Evolutionary conservation across 192 early-diverging fungal genomes (phyloP).

Genomic region (Pilobolus umbonatus): DNA sequence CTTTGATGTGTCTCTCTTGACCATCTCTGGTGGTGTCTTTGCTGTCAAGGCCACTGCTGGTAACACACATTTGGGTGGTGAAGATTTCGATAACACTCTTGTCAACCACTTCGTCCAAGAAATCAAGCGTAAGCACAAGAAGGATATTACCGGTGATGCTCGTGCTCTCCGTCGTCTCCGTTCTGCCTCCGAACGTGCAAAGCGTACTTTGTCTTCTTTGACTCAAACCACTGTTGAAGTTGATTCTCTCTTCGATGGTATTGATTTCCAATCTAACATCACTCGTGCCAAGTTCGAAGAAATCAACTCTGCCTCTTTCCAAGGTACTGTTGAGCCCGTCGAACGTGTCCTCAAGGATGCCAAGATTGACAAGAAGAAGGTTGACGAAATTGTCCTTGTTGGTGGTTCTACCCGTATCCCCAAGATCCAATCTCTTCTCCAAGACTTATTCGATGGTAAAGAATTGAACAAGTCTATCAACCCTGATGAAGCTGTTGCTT

Average conservation of each 20-base stretch:
- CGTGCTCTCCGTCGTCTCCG: conserved; percentile 73
- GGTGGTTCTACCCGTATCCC: conserved; percentile 99
- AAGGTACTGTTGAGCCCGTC: conserved; percentile 67
- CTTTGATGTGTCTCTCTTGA: conserved; percentile 96
- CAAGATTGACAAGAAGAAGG: conserved; percentile 66
- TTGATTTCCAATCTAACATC: conserved; percentile 70
- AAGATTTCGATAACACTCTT: conserved; percentile 97
- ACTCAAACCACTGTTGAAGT: conserved; percentile 66
- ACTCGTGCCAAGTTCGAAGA: conserved; percentile 81
- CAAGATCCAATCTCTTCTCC: conserved; percentile 86
- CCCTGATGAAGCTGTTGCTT: conserved; percentile 98
- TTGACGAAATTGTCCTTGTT: conserved; percentile 92
- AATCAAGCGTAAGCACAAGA: conserved; percentile 66
- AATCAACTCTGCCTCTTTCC: conserved; percentile 61
- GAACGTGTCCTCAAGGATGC: conserved; percentile 73
- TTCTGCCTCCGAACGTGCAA: conserved; percentile 71
- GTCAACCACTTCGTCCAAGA: conserved; percentile 90
- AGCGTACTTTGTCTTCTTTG: conserved; percentile 71
- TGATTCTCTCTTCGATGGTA: conserved; percentile 71
- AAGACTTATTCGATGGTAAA: conserved; percentile 99
- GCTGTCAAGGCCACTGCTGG: conserved; percentile 93
- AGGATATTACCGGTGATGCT: conserved; percentile 67
- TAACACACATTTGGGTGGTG: conserved; percentile 97
- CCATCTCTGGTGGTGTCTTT: conserved; percentile 95
- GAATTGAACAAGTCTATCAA: conserved; percentile 99